Base-by-base conservation (phyloP, 805 yeast species). In the Metschnikowia anglica region DNA sequence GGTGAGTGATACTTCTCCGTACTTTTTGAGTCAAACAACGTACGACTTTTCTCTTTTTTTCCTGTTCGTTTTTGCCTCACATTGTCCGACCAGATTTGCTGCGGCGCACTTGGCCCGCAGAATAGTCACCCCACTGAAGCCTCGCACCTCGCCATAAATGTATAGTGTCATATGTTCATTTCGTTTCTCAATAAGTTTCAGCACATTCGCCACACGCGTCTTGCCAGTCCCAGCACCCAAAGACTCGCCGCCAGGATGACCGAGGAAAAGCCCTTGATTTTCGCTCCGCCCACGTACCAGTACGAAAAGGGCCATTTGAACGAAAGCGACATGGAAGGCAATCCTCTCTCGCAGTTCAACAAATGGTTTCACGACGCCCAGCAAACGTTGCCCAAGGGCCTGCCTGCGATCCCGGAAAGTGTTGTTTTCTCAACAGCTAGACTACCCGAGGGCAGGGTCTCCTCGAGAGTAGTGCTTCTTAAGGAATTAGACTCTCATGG, bases 221-320 rank as follows among this genome's bases (percentile, higher is more conserved):
- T n/a, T n/a, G n/a, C n/a, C n/a, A n/a, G n/a, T n/a, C n/a, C n/a
- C n/a, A n/a, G n/a, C n/a, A n/a, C n/a, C n/a, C n/a, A n/a, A n/a
- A n/a, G n/a, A n/a, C n/a, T n/a, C n/a, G n/a, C n/a, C n/a, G n/a
- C n/a, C n/a, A n/a, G n/a, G n/a, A 51, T 49, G 53, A 28, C 52
- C 18, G 37, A 47, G 15, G 49, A 51, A 26, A 47, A 52, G 10
- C 72, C 72, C 11, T 54, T 70, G 39, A 63, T 73, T 55, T 81
- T 88, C 64, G 96, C 96, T 2, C 96, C 96, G 17, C 78, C 83
- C 55, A 87, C 96, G 0, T 85, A 87, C 54, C 97, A 90, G 62
- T 90, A 90, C 64, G 82, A 82, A 44, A 84, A 85, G 59, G 78
- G 70, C 32, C 72, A 78, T 12, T 65, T 89, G 43, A 72, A 74